A percentile compares a stretch with the other conserved stretches of the same genome.
Conservation (phyloP, 768 basidiomycete genomes). For the Tulasnella sp. region DNA sequence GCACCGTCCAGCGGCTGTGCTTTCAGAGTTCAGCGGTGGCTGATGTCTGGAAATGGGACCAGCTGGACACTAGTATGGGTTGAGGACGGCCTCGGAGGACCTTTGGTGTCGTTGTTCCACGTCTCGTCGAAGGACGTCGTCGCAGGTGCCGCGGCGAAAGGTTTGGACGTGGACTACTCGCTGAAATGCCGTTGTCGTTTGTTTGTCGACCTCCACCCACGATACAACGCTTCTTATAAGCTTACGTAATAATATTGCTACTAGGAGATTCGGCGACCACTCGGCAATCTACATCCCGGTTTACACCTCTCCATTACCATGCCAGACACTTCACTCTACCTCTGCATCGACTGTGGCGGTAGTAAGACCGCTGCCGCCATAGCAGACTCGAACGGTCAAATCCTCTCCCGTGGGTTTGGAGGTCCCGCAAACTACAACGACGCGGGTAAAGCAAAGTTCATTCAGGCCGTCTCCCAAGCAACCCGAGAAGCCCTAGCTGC, state of each 20-base stretch:
- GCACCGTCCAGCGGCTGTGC: not conserved
- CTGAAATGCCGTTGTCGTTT: not conserved
- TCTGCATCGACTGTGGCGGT: constrained; percentile 85
- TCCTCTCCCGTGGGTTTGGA: constrained; percentile 62
- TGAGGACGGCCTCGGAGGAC: not conserved
- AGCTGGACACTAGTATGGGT: not conserved
- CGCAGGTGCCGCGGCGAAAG: not conserved
- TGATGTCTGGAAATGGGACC: not conserved
- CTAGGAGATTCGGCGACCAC: not conserved
- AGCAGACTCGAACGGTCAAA: constrained; percentile 50
- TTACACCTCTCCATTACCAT: not conserved
- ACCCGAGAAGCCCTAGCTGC: constrained; percentile 47
- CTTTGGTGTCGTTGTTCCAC: constrained; percentile 9
- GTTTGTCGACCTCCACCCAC: not conserved
- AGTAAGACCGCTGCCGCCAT: constrained; percentile 82
- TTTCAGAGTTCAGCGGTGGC: not conserved
- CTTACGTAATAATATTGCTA: no score
- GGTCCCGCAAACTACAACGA: constrained; percentile 87
- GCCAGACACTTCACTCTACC: constrained; percentile 43
- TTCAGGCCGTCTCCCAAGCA: constrained; percentile 49
- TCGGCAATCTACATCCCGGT: not conserved
- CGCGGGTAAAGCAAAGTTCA: constrained; percentile 60
- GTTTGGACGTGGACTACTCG: constrained; percentile 8
- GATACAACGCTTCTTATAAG: no score
- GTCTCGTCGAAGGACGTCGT: constrained; percentile 9